Conservation (phyloP, 305 asterid genomes). For the Rubia occidens region DNA sequence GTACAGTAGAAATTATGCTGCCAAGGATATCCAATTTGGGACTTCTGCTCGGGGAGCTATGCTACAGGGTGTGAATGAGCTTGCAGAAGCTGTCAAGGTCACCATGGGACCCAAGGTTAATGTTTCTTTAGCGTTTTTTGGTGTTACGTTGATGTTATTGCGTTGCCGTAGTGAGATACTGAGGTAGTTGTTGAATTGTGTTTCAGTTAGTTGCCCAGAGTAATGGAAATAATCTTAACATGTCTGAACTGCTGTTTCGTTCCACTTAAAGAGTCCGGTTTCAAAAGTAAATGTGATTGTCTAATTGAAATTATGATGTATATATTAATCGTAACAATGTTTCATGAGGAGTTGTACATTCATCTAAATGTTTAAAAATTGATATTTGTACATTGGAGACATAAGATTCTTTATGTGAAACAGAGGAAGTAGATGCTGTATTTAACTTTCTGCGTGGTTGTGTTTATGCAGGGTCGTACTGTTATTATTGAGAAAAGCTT, state of each 20-base stretch:
- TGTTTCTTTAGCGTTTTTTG: not conserved
- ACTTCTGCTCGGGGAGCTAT: slow-evolving; percentile 60
- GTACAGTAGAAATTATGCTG: slow-evolving; percentile 64
- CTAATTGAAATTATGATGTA: not conserved
- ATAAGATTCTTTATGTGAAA: not conserved
- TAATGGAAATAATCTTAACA: not conserved
- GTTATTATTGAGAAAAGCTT: slow-evolving; percentile 58
- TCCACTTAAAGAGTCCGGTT: not conserved
- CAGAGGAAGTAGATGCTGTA: not conserved
- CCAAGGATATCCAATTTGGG: slow-evolving; percentile 75
- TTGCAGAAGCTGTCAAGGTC: slow-evolving; percentile 92
- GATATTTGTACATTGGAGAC: not conserved
- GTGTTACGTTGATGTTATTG: not conserved
- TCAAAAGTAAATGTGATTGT: not conserved
- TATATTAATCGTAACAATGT: too few species aligned
- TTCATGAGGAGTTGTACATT: not conserved
- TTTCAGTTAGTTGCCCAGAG: not conserved
- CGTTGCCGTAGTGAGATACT: not conserved
- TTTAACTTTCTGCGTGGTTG: not conserved
- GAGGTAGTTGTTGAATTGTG: not conserved
- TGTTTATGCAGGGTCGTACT: slow-evolving; percentile 52
- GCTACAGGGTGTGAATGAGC: slow-evolving; percentile 82
- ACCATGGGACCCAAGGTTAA: slow-evolving; percentile 94
- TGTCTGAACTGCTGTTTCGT: not conserved
- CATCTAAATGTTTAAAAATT: not conserved